Base-by-base conservation (phyloP, 139 green algal species). In the Chlorella ohadii region DNA sequence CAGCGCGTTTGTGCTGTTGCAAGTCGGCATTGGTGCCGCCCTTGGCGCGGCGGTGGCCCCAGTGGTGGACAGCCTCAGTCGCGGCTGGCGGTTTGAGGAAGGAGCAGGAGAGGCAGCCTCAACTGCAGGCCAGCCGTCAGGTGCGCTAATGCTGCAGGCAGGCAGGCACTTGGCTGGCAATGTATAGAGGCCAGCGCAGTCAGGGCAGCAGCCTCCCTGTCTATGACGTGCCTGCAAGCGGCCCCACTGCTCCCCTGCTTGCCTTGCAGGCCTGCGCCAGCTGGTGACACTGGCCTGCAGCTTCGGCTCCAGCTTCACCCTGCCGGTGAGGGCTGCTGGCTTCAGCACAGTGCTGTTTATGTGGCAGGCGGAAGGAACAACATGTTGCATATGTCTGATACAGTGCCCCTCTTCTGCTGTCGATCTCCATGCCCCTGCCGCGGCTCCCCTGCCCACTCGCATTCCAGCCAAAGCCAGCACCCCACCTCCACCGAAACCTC, bases 221-320 rank as follows among this genome's bases (percentile, higher is more conserved):
- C n/a, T n/a, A n/a, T n/a, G n/a, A n/a, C n/a, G n/a, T n/a, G n/a
- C n/a, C n/a, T n/a, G n/a, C n/a, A n/a, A n/a, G n/a, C n/a, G n/a
- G n/a, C n/a, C n/a, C n/a, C n/a, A n/a, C 25, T 31, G 4, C 64
- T 31, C 36, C 2, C 68, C 17, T 20, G 13, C 68, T 36, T 56
- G 1, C 66, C 33, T 39, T 19, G 56, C 68, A 87, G 86, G 88
- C 47, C 84, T 78, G 2, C 78, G 76, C 44, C 41, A 83, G 66
- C 76, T 95, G 44, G 66, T 92, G 12, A 81, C 71, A 11, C 85
- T 86, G 4, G 84, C 84, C 4, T 93, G 89, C 79, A 81, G 89
- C 25, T 95, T 95, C 72, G 91, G 91, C 65, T 94, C 93, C 72
- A 88, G 85, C 47, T 78, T 95, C 68, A 94, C 92, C 41, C 84